These are phyloP conservation scores for Ganoderma sinense DNA, from an alignment of 1,284 basidiomycete species.

Conservation along the genomic window DNA sequence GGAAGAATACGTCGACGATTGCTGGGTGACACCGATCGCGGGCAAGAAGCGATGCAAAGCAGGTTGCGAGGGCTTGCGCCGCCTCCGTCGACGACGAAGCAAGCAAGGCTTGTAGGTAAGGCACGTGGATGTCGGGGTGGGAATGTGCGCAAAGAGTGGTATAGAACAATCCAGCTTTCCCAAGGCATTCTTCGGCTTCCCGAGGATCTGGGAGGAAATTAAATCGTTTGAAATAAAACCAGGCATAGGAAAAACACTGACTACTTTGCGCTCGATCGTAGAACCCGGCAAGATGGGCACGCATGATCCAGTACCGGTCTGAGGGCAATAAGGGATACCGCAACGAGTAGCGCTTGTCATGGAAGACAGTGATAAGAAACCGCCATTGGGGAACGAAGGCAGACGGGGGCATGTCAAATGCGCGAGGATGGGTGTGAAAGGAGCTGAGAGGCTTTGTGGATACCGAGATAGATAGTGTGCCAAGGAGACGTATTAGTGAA, in stretches of 20 bases:
- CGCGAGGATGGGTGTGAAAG: slow-evolving; percentile 37
- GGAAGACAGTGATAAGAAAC: slow-evolving; percentile 37
- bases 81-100: slow-evolving; percentile 12
- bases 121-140: slow-evolving; percentile 33
- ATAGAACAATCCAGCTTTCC: slow-evolving; percentile 36
- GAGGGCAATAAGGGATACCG: slow-evolving; percentile 37
- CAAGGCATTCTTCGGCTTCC: slow-evolving; percentile 29
- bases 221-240: not conserved
- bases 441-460: slow-evolving; percentile 21
- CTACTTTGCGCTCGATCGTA: slow-evolving; percentile 1
- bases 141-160: slow-evolving; percentile 12
- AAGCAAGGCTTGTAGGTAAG: slow-evolving; percentile 36
- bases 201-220: slow-evolving; percentile 11
- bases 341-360: slow-evolving; percentile 39
- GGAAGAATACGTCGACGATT: slow-evolving; percentile 40
- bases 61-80: slow-evolving; percentile 16
- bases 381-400: slow-evolving; percentile 43
- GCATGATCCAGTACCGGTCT: slow-evolving; percentile 54
- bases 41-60: slow-evolving; percentile 28
- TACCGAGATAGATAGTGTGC: slow-evolving; percentile 47
- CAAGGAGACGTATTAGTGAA: slow-evolving; percentile 51
- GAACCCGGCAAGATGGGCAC: slow-evolving; percentile 38
- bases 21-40: slow-evolving; percentile 28
- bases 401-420: slow-evolving; percentile 30
- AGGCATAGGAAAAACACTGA: not conserved